phyloP scores from a whole-genome alignment of 1,284 basidiomycete genomes.

The Trichosporon sp. region DNA sequence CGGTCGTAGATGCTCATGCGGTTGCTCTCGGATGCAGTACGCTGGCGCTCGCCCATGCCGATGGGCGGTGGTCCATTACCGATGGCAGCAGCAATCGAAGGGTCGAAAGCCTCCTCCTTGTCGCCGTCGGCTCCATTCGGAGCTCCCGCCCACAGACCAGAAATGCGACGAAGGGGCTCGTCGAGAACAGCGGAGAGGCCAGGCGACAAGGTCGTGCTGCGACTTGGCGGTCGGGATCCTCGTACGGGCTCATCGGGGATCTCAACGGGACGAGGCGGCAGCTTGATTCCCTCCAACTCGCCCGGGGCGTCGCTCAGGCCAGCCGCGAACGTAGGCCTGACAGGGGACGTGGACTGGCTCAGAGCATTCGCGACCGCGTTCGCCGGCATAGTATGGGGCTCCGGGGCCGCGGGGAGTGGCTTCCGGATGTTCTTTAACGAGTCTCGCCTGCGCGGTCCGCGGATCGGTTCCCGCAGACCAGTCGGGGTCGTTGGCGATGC shows the following conservation, averaged over 20 bases:
- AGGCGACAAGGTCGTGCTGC: slow-evolving; percentile 25
- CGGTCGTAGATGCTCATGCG: slow-evolving; percentile 30
- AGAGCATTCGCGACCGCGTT: background rate
- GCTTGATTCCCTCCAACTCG: slow-evolving; percentile 27
- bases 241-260: slow-evolving; percentile 37
- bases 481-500: background rate
- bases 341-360: background rate
- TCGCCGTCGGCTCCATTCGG: slow-evolving; percentile 23
- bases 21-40: slow-evolving; percentile 17
- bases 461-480: background rate
- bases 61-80: background rate
- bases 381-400: slow-evolving; percentile 1
- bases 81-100: slow-evolving; percentile 32
- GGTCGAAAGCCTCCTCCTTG: slow-evolving; percentile 43
- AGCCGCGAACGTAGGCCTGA: background rate
- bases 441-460: background rate
- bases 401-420: background rate
- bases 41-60: background rate
- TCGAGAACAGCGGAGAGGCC: slow-evolving; percentile 33
- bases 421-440: slow-evolving; percentile 5
- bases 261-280: slow-evolving; percentile 48
- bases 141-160: slow-evolving; percentile 37
- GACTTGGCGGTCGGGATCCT: slow-evolving; percentile 19
- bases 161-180: slow-evolving; percentile 44
- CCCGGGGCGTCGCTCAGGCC: background rate